A percentile compares a stretch with the other conserved stretches of the same genome.
Conservation (phyloP, 345 rosid species). For the Kernera saxatilis region DNA sequence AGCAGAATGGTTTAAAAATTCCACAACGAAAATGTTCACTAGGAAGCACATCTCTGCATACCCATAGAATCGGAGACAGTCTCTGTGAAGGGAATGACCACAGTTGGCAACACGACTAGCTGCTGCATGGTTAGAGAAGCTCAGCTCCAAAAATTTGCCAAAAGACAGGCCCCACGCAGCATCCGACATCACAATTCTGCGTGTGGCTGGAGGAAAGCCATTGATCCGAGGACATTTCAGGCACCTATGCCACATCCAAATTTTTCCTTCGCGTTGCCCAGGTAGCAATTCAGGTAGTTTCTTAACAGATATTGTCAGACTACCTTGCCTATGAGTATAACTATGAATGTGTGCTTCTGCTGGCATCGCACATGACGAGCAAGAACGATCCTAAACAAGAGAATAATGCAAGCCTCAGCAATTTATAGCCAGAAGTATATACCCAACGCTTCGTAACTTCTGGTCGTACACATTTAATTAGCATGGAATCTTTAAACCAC, state of each 20-base stretch:
- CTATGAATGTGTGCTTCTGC: slow-evolving; percentile 96
- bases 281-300: slow-evolving; percentile 64
- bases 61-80: slow-evolving; percentile 99
- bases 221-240: slow-evolving; percentile 72
- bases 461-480: slow-evolving; percentile 3
- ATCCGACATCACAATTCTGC: slow-evolving; percentile 92
- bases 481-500: slow-evolving; percentile 6
- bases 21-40: background rate
- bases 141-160: slow-evolving; percentile 94
- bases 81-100: slow-evolving; percentile 98
- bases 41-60: slow-evolving; percentile 30
- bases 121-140: slow-evolving; percentile 98
- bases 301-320: slow-evolving; percentile 89
- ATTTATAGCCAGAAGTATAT: slow-evolving; percentile 2
- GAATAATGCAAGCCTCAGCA: slow-evolving; percentile 12
- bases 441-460: slow-evolving; percentile 3
- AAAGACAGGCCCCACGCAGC: slow-evolving; percentile 98
- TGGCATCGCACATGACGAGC: slow-evolving; percentile 82
- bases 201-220: slow-evolving; percentile 93
- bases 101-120: slow-evolving; percentile 99
- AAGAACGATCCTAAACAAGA: slow-evolving; percentile 50
- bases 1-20: background rate
- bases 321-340: slow-evolving; percentile 93
- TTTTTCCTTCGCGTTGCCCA: slow-evolving; percentile 89
- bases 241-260: slow-evolving; percentile 99